Evolutionary conservation across 1,139 yeast species (phyloP), one percentile per base, ranked within the genome.

Genomic region (Hemisphaericaspora lyxosophila): DNA sequence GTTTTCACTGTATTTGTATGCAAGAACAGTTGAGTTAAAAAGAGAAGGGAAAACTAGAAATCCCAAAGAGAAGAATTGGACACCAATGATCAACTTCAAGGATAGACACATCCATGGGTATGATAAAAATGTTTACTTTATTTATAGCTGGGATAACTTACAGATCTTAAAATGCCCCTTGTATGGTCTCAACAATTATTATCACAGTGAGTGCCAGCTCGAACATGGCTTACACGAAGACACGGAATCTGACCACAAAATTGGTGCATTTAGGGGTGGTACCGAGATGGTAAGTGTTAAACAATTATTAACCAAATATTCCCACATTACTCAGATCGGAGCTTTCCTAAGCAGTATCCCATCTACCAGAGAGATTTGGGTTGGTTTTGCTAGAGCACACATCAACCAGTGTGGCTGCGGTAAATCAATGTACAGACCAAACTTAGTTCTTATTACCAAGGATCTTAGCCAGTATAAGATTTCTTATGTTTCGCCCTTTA

Each of bases 351-450:
- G 33, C n/a, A 32, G 41, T 11, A 27, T 18, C 29, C 65, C 67
- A 9, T 46, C 53, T 4, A 64, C 60, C 20, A 56, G 71, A 31
- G 66, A 70, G 39, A 55, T 72, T 48, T 75, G 76, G 70, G 51
- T 74, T 27, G 76, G 76, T 4, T 68, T 74, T 50, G 75, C 74
- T 1, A 62, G 76, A 47, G 62, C 75, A 4, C 75, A 71, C 46
- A 47, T 73, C 12, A 55, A 57, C 31, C 45, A 60, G 6, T 73
- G 79, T 57, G 76, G 77, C 1, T 74, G 80, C 54, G 74, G 76
- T 30, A 55, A 53, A 15, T 57, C 62, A 14, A 61, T 67, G 51
- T 72, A 73, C 48, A 62, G 80, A 44, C 79, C 80, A 5, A 64
- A 66, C 33, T 43, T 67, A 46, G 54, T 73, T 32, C 51, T 69